phyloP scores from a whole-genome alignment of 192 early-diverging fungal species.

The Coemansia sp. region DNA sequence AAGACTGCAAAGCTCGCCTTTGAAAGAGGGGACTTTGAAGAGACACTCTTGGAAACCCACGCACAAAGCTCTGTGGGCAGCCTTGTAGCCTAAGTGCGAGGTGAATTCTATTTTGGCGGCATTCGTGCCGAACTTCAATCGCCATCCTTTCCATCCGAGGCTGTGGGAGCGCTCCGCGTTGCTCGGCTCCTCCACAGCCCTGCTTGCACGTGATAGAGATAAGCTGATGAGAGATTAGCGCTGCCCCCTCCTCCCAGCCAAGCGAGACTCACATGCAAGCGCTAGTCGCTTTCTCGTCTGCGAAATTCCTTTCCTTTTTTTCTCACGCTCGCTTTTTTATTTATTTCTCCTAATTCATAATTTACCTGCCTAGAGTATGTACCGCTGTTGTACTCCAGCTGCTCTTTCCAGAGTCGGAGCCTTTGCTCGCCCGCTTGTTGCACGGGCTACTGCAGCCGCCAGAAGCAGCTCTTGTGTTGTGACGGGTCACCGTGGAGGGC shows the following conservation, averaged over 20 bases:
- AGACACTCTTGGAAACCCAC: not conserved
- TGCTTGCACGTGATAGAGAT: not conserved
- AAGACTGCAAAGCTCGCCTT: not conserved
- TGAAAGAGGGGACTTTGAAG: not conserved
- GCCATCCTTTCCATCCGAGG: too few species aligned
- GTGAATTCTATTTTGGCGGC: too few species aligned
- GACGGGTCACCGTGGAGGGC: not conserved
- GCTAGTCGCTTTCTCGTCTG: not conserved
- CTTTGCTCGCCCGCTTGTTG: not conserved
- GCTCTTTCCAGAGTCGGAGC: not conserved
- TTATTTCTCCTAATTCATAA: not conserved
- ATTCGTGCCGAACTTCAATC: not conserved
- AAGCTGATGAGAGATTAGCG: slow-evolving; percentile 1
- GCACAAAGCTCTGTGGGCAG: not conserved
- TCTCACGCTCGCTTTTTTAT: not conserved
- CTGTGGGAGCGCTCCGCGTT: too few species aligned
- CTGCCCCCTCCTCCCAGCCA: not conserved
- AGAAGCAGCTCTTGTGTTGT: not conserved
- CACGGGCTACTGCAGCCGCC: not conserved
- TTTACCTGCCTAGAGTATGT: not conserved
- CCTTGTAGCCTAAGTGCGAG: not conserved
- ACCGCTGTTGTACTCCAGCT: not conserved
- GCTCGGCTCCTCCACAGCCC: not conserved
- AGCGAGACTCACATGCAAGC: not conserved
- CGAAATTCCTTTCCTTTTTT: not conserved